Base-by-base conservation (phyloP, 441 rosid species). In the Breynia disticha region DNA sequence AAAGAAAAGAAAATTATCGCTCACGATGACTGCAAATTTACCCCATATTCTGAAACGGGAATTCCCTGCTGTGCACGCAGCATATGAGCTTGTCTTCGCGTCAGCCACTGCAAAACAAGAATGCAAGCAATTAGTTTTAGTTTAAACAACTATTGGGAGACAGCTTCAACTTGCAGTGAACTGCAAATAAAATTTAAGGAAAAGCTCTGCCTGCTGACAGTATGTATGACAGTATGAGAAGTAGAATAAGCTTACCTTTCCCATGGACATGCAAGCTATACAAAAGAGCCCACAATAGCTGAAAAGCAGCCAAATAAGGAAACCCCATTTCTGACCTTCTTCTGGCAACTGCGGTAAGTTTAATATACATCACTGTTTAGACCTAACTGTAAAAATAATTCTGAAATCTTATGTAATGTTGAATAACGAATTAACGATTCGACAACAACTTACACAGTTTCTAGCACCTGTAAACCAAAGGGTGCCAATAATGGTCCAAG, bases 261-360 rank as follows among this genome's bases (percentile, higher is more conserved):
- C 77, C 50, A 79, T 14, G 41, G 87, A 94, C 77, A 79, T 80
- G 79, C 84, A 80, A 53, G 94, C 87, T 55, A 94, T 70, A 73
- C 87, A 82, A 55, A 90, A 55, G 48, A 94, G 97, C 62, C 87
- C 95, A 74, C 94, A 85, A 76, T 89, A 94, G 75, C 99, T 94
- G 71, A 87, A 87, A 65, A 85, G 71, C 70, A 94, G 77, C 99
- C 99, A 94, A 59, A 94, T 94, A 32, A 94, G 78, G 65, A 94
- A 94, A 55, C 96, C 96, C 95, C 95, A 94, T 73, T 85, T 94
- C 71, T 89, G 95, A 61, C 96, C 97, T 62, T 82, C 85, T 70
- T 80, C 86, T 16, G 96, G 96, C 81, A 94, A 76, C 99, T 94
- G 74, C 64, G 59, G 47, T 24, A 46, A 48, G 46, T 39, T 17